A percentile compares a stretch with the other conserved stretches of the same genome.
phyloP scores from a whole-genome alignment of 73 alveolate species.

The Uronychia setigera region DNA sequence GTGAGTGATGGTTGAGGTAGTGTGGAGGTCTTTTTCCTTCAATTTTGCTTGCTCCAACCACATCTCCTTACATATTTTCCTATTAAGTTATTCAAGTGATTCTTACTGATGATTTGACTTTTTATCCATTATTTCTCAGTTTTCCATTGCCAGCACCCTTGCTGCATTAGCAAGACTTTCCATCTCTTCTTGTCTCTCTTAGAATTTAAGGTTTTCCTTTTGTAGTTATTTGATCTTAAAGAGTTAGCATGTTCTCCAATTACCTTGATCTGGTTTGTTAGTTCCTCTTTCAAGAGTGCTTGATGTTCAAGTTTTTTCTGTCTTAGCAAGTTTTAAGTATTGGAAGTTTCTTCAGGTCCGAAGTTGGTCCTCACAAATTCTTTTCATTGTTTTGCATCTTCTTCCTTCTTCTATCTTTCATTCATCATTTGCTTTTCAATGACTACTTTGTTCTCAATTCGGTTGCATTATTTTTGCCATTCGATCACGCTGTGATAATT shows the following conservation, averaged over 20 bases:
- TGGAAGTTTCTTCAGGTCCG: slow-evolving; percentile 21
- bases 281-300: background rate
- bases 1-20: no score
- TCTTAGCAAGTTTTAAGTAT: background rate
- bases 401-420: background rate
- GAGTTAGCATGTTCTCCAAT: background rate
- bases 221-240: background rate
- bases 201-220: background rate
- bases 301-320: background rate
- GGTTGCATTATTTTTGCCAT: slow-evolving; percentile 5
- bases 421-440: background rate
- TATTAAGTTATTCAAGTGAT: no score
- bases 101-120: background rate
- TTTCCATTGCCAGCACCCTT: background rate
- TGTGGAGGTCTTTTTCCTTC: no score
- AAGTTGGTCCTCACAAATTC: slow-evolving; percentile 17
- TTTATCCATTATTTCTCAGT: background rate
- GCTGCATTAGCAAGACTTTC: background rate
- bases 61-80: no score
- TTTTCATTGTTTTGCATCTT: background rate
- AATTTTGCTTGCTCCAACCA: no score
- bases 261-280: background rate
- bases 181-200: background rate
- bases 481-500: background rate
- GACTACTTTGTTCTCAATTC: slow-evolving; percentile 3